Conservation (phyloP, 2,329 filamentous ascomycete species). For the Penicillium olsonii region DNA sequence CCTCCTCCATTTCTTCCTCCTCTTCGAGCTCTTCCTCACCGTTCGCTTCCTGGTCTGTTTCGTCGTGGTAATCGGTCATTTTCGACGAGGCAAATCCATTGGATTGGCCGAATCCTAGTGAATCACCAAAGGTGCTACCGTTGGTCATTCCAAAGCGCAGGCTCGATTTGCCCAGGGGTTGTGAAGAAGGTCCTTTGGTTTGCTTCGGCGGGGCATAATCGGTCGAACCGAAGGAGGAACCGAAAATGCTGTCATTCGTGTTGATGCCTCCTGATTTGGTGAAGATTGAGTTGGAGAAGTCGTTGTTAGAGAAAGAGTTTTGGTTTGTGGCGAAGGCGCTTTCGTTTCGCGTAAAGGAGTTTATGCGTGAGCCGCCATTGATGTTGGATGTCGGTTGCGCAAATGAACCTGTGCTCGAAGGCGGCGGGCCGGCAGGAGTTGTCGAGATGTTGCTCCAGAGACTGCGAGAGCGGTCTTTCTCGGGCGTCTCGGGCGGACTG, state of each 20-base stretch:
- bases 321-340: conserved; percentile 28
- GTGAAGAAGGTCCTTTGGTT: conserved; percentile 25
- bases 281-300: conserved; percentile 42
- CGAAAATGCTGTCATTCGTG: conserved; percentile 39
- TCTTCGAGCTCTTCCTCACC: conserved; percentile 39
- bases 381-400: conserved; percentile 56
- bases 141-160: conserved; percentile 30
- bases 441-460: conserved; percentile 52
- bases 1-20: conserved; percentile 45
- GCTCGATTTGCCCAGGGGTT: conserved; percentile 28
- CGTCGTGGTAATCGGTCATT: conserved; percentile 30
- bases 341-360: conserved; percentile 15
- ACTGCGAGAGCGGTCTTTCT: conserved; percentile 34
- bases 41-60: conserved; percentile 32
- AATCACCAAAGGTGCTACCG: conserved; percentile 28
- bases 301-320: conserved; percentile 16
- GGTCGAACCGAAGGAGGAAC: conserved; percentile 38
- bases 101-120: conserved; percentile 26
- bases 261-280: conserved; percentile 39
- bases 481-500: conserved; percentile 42
- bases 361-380: conserved; percentile 55
- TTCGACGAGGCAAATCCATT: conserved; percentile 29
- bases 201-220: conserved; percentile 34
- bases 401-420: conserved; percentile 55
- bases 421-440: conserved; percentile 59